Conservation (phyloP, 2,329 filamentous ascomycete genomes). For the Penicillium decumbens region DNA sequence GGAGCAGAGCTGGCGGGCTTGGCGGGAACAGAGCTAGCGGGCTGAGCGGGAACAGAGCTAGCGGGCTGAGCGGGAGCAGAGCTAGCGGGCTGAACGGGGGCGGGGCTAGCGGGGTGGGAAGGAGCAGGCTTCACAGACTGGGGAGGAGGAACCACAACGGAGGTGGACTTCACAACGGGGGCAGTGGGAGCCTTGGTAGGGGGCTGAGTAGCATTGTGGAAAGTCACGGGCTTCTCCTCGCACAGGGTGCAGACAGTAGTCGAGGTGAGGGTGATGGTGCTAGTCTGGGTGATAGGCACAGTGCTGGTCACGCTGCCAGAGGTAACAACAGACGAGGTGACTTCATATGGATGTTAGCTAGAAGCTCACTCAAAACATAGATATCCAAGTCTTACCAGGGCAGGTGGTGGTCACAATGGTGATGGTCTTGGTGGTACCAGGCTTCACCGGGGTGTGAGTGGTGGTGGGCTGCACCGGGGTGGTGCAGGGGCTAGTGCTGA, state of each 20-base stretch:
- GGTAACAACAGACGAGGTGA: constrained; percentile 28
- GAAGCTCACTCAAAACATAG: background rate
- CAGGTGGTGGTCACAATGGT: constrained; percentile 34
- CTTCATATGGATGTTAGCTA: constrained; percentile 13
- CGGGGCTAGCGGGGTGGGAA: constrained; percentile 8
- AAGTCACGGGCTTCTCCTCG: constrained; percentile 20
- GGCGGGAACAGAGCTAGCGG: background rate
- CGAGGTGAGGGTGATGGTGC: constrained; percentile 28
- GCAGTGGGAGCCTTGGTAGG: constrained; percentile 9
- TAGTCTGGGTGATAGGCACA: constrained; percentile 31
- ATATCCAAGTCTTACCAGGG: constrained; percentile 28
- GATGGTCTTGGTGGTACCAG: constrained; percentile 28
- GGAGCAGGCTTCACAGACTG: constrained; percentile 3
- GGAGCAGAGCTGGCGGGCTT: constrained; percentile 2
- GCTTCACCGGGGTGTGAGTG: constrained; percentile 7
- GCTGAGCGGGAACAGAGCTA: background rate
- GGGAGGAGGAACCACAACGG: constrained; percentile 4
- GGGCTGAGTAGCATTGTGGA: constrained; percentile 10
- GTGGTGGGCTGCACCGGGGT: constrained; percentile 5
- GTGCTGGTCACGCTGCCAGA: constrained; percentile 27
- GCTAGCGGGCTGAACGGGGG: constrained; percentile 2
- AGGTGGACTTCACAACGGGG: constrained; percentile 16
- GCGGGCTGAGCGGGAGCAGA: constrained; percentile 2
- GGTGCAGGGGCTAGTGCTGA: constrained; percentile 5
- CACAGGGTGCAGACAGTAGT: constrained; percentile 24